Evolutionary conservation across 768 basidiomycete genomes (phyloP).

Genomic region (Mycena capillaripes): DNA sequence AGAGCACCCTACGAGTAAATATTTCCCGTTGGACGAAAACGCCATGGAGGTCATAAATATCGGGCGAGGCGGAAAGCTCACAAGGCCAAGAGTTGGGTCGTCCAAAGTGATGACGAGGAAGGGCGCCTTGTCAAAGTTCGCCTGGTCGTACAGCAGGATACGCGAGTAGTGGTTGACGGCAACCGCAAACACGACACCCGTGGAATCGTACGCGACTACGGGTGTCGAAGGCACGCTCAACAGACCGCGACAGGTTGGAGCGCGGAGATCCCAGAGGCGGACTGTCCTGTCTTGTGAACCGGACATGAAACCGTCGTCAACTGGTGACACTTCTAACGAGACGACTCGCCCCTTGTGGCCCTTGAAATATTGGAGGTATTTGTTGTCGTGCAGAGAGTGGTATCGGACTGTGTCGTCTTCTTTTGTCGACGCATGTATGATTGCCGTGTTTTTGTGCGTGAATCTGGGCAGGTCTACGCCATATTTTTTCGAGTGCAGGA

Average conservation of each 20-base stretch:
- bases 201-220: constrained; percentile 86
- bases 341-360: constrained; percentile 93
- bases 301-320: constrained; percentile 97
- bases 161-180: constrained; percentile 86
- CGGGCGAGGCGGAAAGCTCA: constrained; percentile 88
- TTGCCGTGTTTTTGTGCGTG: constrained; percentile 89
- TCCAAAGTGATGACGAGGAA: constrained; percentile 88
- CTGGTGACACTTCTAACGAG: constrained; percentile 92
- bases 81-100: constrained; percentile 80
- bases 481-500: constrained; percentile 94
- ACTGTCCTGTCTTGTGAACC: constrained; percentile 95
- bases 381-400: constrained; percentile 96
- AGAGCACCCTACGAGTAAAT: constrained; percentile 92
- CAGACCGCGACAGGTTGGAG: constrained; percentile 82
- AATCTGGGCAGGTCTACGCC: constrained; percentile 95
- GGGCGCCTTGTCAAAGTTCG: constrained; percentile 92
- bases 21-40: constrained; percentile 93
- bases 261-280: constrained; percentile 94
- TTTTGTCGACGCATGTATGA: constrained; percentile 94
- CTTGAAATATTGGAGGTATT: constrained; percentile 94
- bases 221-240: constrained; percentile 82
- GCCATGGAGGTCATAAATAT: constrained; percentile 93
- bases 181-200: constrained; percentile 89
- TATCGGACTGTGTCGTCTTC: constrained; percentile 96
- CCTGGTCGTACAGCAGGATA: constrained; percentile 88